Base-by-base conservation (phyloP, 306 rosid species). In the Pyrus pyrifolia region DNA sequence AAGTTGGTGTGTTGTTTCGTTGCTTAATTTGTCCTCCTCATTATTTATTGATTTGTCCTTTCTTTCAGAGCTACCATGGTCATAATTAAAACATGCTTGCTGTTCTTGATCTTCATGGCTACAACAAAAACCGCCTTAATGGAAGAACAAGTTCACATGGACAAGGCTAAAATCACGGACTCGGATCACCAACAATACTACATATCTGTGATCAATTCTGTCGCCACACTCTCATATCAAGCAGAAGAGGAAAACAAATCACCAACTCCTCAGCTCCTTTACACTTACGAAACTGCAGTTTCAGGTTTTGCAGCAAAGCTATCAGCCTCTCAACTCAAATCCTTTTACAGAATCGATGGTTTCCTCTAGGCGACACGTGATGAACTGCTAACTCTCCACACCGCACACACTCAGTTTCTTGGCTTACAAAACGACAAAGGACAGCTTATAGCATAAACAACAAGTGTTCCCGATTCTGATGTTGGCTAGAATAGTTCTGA, bases 251-350 rank as follows among this genome's bases (percentile, higher is more conserved):
- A 66, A 74, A 61, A 57, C 27, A 83, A 79, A 12, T 22, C 57
- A 42, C 51, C 72, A 52, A 29, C 82, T 29, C 87, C 77, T 61
- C 60, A 86, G 42, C 87, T 89, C 58, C 88, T 91, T 44, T 88
- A 91, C 61, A 79, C 74, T 27, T 91, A 89, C 42, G 83, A 89
- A 72, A 85, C 88, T 19, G 83, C 68, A 77, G 53, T 91, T 73
- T 85, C 87, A 55, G 94, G 97, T 70, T 91, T 91, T 45, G 80
- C 94, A 9, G 97, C 87, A 7, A 78, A 46, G 30, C 86, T 91
- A 57, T 83, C 94, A 0, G 61, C 67, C 11, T 80, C 57, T 57
- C 90, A 91, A 11, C 88, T 89, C 17, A 30, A 85, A 70, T 65
- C 77, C 73, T 75, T 91, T 79, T 82, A 67, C 68, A 81, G 81